Percentiles rank a stretch among this genome's conserved stretches.
Conservation (phyloP, 257 asterid genomes). For the Capsicum baccatum region DNA sequence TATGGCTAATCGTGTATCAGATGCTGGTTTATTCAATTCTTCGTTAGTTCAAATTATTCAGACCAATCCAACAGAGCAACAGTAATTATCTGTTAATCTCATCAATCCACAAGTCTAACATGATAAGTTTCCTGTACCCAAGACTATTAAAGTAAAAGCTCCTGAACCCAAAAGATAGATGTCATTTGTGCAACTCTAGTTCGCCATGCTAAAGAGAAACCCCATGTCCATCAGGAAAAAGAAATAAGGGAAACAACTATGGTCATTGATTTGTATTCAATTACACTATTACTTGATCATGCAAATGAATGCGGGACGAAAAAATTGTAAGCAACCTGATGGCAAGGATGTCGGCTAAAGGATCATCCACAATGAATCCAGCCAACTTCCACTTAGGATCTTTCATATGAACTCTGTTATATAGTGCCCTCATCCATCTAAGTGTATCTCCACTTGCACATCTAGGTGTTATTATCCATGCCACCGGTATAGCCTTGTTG, state of each 20-base stretch:
- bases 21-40: neutral
- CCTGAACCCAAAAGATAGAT: slow-evolving; percentile 12
- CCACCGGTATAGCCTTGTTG: slow-evolving; percentile 98
- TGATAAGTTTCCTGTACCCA: neutral
- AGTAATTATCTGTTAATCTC: neutral
- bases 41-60: neutral
- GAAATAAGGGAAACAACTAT: neutral
- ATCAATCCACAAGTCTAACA: slow-evolving; percentile 19
- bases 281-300: neutral
- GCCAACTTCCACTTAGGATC: slow-evolving; percentile 97
- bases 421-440: slow-evolving; percentile 94
- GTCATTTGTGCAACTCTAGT: neutral
- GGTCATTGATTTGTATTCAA: neutral
- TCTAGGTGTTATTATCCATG: slow-evolving; percentile 84
- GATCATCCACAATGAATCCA: slow-evolving; percentile 91
- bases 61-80: neutral
- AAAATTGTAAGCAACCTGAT: slow-evolving; percentile 56
- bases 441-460: slow-evolving; percentile 64
- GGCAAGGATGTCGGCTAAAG: slow-evolving; percentile 66
- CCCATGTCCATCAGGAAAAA: slow-evolving; percentile 8
- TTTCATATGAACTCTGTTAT: slow-evolving; percentile 77
- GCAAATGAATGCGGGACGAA: slow-evolving; percentile 14
- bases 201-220: slow-evolving; percentile 7
- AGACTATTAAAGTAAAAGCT: slow-evolving; percentile 8
- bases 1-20: neutral